Base-by-base conservation (phyloP, 1,284 basidiomycete species). In the Ceratobasidium theobromae region DNA sequence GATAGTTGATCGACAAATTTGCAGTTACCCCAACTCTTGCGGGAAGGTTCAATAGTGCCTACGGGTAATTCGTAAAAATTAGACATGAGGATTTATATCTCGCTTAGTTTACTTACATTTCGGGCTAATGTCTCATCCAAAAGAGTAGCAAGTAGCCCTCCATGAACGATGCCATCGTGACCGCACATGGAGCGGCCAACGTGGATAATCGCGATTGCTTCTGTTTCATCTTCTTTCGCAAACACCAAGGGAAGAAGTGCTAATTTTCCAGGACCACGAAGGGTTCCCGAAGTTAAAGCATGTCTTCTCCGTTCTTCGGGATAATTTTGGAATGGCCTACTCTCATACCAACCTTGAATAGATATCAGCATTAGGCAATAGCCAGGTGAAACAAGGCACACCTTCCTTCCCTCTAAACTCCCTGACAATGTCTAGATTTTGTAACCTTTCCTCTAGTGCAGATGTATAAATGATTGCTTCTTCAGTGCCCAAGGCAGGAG, bases 11-110 rank as follows among this genome's bases (percentile, higher is more conserved):
- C 16, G 81, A 81, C 49, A 95, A 78, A 57, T 83, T 88, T 1
- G 94, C 95, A 0, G 95, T 98, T 11, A 98, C 94, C n/a, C 92
- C 95, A 52, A 98, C 87, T 73, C 91, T 88, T 32, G 89, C 88
- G 0, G 94, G 93, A 0, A 98, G 77, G 73, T 93, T 92, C 66
- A 84, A 80, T 53, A 95, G 83, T 1, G 94, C 91, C 91, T 93
- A 71, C n/a, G 12, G 28, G 27, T 53, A 21, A 11, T 28, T 40
- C 9, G 11, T 12, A 8, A 23, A 53, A 68, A 38, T 11, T 11
- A 21, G 6, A 45, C n/a, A n/a, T n/a, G 18, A 45, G 18, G 51
- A 32, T 49, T 33, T 55, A 27, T 4, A 45, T 25, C 53, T 54
- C 32, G 53, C 3, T 6, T 28, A 2, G 16, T 43, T 25, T 1